These are phyloP conservation scores for Cladophialophora yegresii DNA, from an alignment of 2,329 filamentous ascomycete genomes.

Conservation along the genomic window DNA sequence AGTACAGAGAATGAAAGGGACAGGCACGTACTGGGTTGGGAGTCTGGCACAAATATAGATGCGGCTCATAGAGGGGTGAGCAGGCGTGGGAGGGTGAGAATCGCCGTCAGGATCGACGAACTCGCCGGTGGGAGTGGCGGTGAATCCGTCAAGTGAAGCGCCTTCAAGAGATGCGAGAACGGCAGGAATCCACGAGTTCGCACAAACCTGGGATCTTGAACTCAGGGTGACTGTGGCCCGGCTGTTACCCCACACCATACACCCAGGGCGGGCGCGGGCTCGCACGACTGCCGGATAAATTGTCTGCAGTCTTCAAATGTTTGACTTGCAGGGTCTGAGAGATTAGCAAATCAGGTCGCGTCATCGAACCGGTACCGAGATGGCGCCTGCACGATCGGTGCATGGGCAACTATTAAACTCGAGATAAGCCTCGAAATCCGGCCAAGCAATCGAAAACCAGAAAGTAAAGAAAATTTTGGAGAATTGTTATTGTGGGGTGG, in stretches of 20 bases:
- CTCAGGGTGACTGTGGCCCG: slow-evolving; percentile 27
- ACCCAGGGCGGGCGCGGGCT: background rate
- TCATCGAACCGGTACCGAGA: background rate
- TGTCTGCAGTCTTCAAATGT: background rate
- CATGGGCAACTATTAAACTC: background rate
- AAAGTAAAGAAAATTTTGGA: background rate
- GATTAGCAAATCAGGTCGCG: background rate
- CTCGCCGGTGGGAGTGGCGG: slow-evolving; percentile 8
- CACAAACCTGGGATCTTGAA: slow-evolving; percentile 17
- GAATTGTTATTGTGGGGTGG: background rate
- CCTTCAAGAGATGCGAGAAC: slow-evolving; percentile 8
- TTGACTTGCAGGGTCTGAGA: background rate
- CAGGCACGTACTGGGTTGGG: slow-evolving; percentile 15
- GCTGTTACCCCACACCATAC: slow-evolving; percentile 22
- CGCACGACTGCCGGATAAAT: slow-evolving; percentile 7
- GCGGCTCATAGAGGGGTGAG: background rate
- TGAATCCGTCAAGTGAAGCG: slow-evolving; percentile 8
- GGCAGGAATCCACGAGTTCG: slow-evolving; percentile 7
- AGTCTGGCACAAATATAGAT: slow-evolving; percentile 14
- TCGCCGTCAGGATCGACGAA: slow-evolving; percentile 9
- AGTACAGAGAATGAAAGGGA: slow-evolving; percentile 1
- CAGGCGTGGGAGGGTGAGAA: slow-evolving; percentile 13
- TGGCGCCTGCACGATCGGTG: background rate
- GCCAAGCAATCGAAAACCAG: background rate
- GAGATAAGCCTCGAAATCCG: background rate